Evolutionary conservation across 495 filamentous ascomycete genomes (phyloP), one percentile per base, ranked within the genome.

Genomic region (Hypomontagnella submonticulosa): DNA sequence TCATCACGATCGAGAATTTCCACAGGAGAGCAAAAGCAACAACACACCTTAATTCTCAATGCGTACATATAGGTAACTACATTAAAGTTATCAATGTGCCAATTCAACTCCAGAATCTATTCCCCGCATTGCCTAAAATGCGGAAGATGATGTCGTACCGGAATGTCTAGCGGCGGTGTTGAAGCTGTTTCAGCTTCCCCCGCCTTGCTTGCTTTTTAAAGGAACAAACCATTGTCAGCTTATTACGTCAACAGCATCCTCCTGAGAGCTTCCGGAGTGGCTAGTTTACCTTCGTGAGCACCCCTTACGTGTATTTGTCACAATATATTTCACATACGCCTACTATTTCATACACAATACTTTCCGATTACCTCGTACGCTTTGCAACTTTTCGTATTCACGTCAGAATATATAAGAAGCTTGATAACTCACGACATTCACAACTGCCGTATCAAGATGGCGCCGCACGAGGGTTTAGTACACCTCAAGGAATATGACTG

Each of bases 401-500:
- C 40, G 18, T 3, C n/a, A 27, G 33, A 3, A 50, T 13, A 40
- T 38, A 33, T 10, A 42, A 7, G 4, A 33, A 58, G 32, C 16
- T 10, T 36, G 19, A 16, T 10, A 46, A 36, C 7, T 10, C 16
- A 23, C 5, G 11, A 36, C 10, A 48, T 10, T 34, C 13, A 56
- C 18, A 30, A 49, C 5, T 20, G 15, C 15, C 37, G 15, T 40
- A 30, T 16, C 54, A 56, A 57, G 11, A 87, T 87, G 85, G 57
- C 84, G 8, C 84, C 85, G 6, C 80, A 82, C 67, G 74, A 82
- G 74, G 84, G 83, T 57, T 70, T 87, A 37, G 79, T 87, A 19
- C 84, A 87, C 62, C 75, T 76, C 27, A 83, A 84, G 59, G 80
- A 86, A 63, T 87, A 87, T 71, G 81, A 88, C 63, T 81, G 87